Conservation (phyloP, 352 stramenopile species). For the Pythium rishiriense region DNA sequence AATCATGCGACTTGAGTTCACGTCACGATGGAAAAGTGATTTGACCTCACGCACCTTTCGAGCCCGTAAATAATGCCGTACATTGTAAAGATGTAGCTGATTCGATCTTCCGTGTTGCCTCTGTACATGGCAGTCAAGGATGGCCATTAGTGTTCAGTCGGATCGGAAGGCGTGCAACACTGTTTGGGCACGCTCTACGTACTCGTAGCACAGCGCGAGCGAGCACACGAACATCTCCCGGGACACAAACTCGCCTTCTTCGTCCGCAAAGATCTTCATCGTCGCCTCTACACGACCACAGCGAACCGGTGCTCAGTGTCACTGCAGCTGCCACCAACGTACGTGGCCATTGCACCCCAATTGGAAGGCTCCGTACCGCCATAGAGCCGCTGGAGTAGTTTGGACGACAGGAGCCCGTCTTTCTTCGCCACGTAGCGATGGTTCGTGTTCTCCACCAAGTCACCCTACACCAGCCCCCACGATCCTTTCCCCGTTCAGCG, state of each 20-base stretch:
- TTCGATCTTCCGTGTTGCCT: slow-evolving; percentile 86
- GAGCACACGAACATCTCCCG: slow-evolving; percentile 78
- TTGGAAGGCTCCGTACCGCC: slow-evolving; percentile 37
- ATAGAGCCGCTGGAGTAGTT: slow-evolving; percentile 73
- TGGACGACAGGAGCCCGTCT: slow-evolving; percentile 67
- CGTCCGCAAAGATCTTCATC: slow-evolving; percentile 64
- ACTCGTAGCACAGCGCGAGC: slow-evolving; percentile 77
- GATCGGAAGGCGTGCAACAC: too few species aligned
- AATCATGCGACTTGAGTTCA: not conserved
- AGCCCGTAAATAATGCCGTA: slow-evolving; percentile 74
- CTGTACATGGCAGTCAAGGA: too few species aligned
- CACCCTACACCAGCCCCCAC: slow-evolving; percentile 41
- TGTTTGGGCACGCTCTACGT: too few species aligned
- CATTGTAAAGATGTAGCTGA: slow-evolving; percentile 87
- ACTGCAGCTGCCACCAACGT: too few species aligned
- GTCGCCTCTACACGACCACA: slow-evolving; percentile 40
- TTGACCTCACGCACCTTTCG: slow-evolving; percentile 45
- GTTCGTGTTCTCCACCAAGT: slow-evolving; percentile 65
- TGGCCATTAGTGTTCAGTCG: too few species aligned
- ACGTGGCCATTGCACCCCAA: not conserved
- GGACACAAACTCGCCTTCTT: slow-evolving; percentile 55
- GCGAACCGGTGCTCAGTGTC: not conserved
- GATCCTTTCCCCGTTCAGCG: too few species aligned
- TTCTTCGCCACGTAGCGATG: slow-evolving; percentile 72
- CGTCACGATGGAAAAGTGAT: not conserved